Conservation (phyloP, 306 rosid genomes). For the Cajanus cajan region DNA sequence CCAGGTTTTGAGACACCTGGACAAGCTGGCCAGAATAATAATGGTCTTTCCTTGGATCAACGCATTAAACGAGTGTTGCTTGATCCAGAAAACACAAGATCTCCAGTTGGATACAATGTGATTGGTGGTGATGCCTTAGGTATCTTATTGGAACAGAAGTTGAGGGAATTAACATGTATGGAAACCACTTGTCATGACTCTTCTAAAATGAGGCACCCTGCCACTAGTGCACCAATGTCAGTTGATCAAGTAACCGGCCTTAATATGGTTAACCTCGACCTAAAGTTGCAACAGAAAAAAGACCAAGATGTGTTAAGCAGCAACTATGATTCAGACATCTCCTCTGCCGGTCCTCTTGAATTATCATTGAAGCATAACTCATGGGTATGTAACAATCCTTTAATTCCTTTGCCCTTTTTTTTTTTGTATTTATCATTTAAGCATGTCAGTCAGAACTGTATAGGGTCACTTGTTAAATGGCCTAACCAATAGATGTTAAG, state of each 20-base stretch:
- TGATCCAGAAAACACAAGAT: constrained; percentile 52
- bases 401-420: background rate
- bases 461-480: constrained; percentile 11
- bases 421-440: background rate
- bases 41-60: constrained; percentile 50
- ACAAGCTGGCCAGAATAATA: constrained; percentile 38
- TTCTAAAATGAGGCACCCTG: constrained; percentile 45
- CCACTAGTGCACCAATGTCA: constrained; percentile 39
- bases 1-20: constrained; percentile 56
- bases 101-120: constrained; percentile 74
- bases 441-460: background rate
- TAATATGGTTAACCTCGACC: constrained; percentile 32
- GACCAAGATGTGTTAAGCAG: constrained; percentile 38
- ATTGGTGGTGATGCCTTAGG: constrained; percentile 81
- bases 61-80: constrained; percentile 56
- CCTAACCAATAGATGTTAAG: background rate
- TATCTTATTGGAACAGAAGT: constrained; percentile 82
- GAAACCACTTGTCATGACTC: constrained; percentile 47
- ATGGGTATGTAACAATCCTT: constrained; percentile 51
- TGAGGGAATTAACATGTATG: constrained; percentile 66
- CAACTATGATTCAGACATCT: constrained; percentile 45
- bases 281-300: constrained; percentile 41
- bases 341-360: constrained; percentile 45
- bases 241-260: constrained; percentile 34
- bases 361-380: constrained; percentile 51